Evolutionary conservation across 2,329 filamentous ascomycete species (phyloP).

Genomic region (Beauveria varroae): DNA sequence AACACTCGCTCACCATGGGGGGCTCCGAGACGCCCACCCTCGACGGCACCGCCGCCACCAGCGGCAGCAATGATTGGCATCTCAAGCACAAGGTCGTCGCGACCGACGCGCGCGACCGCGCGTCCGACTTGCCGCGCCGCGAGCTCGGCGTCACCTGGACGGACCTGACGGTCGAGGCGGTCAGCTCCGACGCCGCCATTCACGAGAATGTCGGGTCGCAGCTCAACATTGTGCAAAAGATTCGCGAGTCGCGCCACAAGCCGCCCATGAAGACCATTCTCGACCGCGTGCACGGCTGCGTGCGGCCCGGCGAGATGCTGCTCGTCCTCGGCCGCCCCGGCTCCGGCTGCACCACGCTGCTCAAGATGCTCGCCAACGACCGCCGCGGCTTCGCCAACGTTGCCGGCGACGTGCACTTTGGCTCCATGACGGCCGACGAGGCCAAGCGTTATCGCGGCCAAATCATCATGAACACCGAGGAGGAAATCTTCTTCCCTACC

Average conservation of each 20-base stretch:
- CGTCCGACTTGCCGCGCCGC: conserved; percentile 38
- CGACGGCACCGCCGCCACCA: not conserved
- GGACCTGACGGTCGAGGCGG: conserved; percentile 54
- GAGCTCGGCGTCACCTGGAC: conserved; percentile 59
- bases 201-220: conserved; percentile 58
- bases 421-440: conserved; percentile 39
- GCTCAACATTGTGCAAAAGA: conserved; percentile 46
- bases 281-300: conserved; percentile 57
- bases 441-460: conserved; percentile 45
- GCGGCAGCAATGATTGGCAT: conserved; percentile 30
- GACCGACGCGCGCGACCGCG: conserved; percentile 33
- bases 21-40: conserved; percentile 7
- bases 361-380: conserved; percentile 62
- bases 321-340: conserved; percentile 62
- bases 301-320: conserved; percentile 67
- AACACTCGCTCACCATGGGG: not conserved
- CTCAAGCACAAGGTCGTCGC: conserved; percentile 41
- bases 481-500: conserved; percentile 57
- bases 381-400: conserved; percentile 51
- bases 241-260: conserved; percentile 45
- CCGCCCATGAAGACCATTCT: conserved; percentile 58
- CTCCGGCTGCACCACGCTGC: conserved; percentile 61
- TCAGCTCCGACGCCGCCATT: conserved; percentile 53
- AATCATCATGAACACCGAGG: conserved; percentile 65
- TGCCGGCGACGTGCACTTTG: conserved; percentile 51